Percentiles rank a stretch among this genome's conserved stretches.
Conservation (phyloP, 2,329 filamentous ascomycete species). For the Fusarium sp. region DNA sequence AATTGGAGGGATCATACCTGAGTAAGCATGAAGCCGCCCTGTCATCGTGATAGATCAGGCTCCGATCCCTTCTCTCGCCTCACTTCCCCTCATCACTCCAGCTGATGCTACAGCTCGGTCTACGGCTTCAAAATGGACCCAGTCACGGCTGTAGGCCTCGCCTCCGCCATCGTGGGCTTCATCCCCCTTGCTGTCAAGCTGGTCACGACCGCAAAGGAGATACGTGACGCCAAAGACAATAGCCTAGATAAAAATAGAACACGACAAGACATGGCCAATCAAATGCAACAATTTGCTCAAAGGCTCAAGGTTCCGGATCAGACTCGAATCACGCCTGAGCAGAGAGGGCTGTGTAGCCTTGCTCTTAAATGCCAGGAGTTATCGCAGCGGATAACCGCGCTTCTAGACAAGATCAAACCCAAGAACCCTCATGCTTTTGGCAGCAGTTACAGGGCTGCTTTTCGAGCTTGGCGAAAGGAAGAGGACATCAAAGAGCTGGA, state of each 20-base stretch:
- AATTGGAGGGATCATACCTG: background rate
- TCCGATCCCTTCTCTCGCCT: background rate
- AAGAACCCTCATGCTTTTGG: background rate
- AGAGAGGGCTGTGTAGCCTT: background rate
- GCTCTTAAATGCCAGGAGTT: background rate
- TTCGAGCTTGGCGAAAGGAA: background rate
- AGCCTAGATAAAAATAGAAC: background rate
- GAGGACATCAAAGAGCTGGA: background rate
- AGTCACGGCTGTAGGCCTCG: background rate
- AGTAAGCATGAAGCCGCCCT: background rate
- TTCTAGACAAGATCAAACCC: background rate
- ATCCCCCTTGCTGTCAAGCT: background rate
- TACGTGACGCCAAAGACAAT: background rate
- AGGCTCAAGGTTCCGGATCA: background rate
- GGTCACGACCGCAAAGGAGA: background rate
- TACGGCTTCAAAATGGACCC: background rate
- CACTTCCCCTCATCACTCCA: background rate
- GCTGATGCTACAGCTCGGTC: background rate
- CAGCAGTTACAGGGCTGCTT: background rate
- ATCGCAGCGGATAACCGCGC: background rate
- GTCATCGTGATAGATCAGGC: background rate
- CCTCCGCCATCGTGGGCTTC: background rate
- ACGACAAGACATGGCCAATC: background rate
- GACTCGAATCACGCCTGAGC: fast-evolving
- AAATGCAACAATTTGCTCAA: background rate